Evolutionary conservation across 306 rosid species (phyloP).

Genomic region (Casuarina equisetifolia): DNA sequence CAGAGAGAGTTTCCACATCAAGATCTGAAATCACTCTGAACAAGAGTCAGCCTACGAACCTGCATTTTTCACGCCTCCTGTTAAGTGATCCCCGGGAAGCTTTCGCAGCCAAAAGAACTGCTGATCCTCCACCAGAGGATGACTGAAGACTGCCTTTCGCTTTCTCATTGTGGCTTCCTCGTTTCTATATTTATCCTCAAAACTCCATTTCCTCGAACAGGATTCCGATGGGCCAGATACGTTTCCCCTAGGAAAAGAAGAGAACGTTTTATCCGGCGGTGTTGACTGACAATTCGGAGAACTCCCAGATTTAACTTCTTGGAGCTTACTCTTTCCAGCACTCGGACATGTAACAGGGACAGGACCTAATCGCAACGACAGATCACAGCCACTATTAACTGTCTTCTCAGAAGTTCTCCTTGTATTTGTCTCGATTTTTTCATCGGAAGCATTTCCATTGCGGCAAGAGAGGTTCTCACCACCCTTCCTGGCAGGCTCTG

Average conservation of each 20-base stretch:
- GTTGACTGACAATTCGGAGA: slow-evolving; percentile 4
- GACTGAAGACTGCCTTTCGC: slow-evolving; percentile 38
- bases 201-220: slow-evolving; percentile 12
- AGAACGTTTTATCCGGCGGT: slow-evolving; percentile 13
- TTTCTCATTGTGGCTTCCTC: slow-evolving; percentile 33
- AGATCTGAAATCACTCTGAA: neutral
- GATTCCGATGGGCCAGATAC: slow-evolving; percentile 16
- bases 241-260: slow-evolving; percentile 21
- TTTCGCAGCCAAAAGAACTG: slow-evolving; percentile 39
- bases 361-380: slow-evolving; percentile 65
- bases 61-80: slow-evolving; percentile 30
- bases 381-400: slow-evolving; percentile 47
- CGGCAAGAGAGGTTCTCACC: slow-evolving; percentile 9
- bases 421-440: slow-evolving; percentile 11
- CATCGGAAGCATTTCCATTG: slow-evolving; percentile 28
- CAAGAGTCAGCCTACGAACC: slow-evolving; percentile 34
- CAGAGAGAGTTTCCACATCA: neutral
- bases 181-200: slow-evolving; percentile 10
- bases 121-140: slow-evolving; percentile 18
- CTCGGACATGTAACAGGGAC: slow-evolving; percentile 25
- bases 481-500: slow-evolving; percentile 28
- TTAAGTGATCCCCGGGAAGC: slow-evolving; percentile 21
- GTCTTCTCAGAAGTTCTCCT: slow-evolving; percentile 22
- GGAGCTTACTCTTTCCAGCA: slow-evolving; percentile 20
- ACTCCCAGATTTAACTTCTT: slow-evolving; percentile 23